Base-by-base conservation (phyloP, 2,329 filamentous ascomycete species). In the Coniochaeta ligniaria region DNA sequence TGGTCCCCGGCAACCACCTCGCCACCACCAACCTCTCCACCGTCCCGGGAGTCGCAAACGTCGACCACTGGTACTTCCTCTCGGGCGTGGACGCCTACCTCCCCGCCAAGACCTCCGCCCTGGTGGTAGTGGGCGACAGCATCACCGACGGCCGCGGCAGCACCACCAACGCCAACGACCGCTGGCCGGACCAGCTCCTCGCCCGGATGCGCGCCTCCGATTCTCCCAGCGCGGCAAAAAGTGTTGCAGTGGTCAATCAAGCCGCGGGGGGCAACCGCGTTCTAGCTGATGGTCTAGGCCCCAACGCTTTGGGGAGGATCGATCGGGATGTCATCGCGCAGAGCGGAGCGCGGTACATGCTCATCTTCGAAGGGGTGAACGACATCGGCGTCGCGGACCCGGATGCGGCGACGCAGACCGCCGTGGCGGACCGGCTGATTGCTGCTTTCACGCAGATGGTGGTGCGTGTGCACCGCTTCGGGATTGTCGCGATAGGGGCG, bases 101-200 rank as follows among this genome's bases (percentile, higher is more conserved):
- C 0, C 74, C 78, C 0, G 64, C 68, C 16, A 55, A 60, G 1
- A 73, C 75, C 57, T 70, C 74, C 45, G 75, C 79, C 1, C 76
- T 88, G 36, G 79, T 77, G 22, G 78, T 89, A 26, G 74, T 89
- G 1, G 86, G 86, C n/a, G 86, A 89, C 70, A 85, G 81, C 66
- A 86, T 89, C 67, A 88, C 85, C 3, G 86, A 89, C 67, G 86
- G 86, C 12, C 77, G 84, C 28, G 83, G 83, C 50, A 84, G 80
- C 61, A 82, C 80, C 33, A 83, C 80, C 20, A 81, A 88, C 70
- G 72, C 69, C 24, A 87, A 88, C 71, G 78, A 85, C 68, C 72
- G 75, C 55, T 77, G 74, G 75, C 73, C 75, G 0, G 74, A 77
- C 66, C 68, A 68, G 9, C 73, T 86, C 8, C 73, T 80, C 26